Evolutionary conservation across 2,329 filamentous ascomycete genomes (phyloP).

Genomic region (Coniochaeta ligniaria): DNA sequence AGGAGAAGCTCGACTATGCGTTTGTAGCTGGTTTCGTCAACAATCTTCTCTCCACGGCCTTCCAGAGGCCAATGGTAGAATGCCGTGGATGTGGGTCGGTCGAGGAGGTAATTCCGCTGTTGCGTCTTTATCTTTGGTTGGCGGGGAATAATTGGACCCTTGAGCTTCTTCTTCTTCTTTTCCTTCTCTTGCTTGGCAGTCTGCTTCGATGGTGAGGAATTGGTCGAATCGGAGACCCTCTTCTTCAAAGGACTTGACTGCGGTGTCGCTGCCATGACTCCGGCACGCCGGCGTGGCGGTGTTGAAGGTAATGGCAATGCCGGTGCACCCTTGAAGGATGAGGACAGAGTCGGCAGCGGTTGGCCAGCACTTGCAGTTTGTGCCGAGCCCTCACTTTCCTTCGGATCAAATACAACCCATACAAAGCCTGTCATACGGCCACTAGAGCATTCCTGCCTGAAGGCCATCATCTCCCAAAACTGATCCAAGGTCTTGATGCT

Average conservation of each 20-base stretch:
- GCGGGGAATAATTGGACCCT: conserved; percentile 56
- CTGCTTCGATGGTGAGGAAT: conserved; percentile 15
- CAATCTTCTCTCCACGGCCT: conserved; percentile 55
- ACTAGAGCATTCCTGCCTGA: conserved; percentile 89
- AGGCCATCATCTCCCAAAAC: conserved; percentile 99
- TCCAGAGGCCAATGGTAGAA: conserved; percentile 60
- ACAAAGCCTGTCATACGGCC: conserved; percentile 89
- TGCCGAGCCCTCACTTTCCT: conserved; percentile 3
- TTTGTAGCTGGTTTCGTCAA: conserved; percentile 59
- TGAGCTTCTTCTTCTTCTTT: conserved; percentile 40
- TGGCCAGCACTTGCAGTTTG: background rate
- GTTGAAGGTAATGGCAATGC: conserved; percentile 17
- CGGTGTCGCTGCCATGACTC: conserved; percentile 10
- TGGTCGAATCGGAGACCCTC: conserved; percentile 21
- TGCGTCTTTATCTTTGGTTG: conserved; percentile 58
- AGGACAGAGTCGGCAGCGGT: background rate
- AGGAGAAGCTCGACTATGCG: conserved; percentile 63
- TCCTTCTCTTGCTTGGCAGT: conserved; percentile 21
- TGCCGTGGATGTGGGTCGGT: conserved; percentile 43
- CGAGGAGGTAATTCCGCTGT: conserved; percentile 39
- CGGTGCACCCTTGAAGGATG: background rate
- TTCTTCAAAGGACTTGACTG: conserved; percentile 16
- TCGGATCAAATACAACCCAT: conserved; percentile 77
- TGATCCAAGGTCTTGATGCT: conserved; percentile 78
- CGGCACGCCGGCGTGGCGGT: conserved; percentile 19